Conservation (phyloP, 73 alveolate species). For the Blepharisma stoltei region DNA sequence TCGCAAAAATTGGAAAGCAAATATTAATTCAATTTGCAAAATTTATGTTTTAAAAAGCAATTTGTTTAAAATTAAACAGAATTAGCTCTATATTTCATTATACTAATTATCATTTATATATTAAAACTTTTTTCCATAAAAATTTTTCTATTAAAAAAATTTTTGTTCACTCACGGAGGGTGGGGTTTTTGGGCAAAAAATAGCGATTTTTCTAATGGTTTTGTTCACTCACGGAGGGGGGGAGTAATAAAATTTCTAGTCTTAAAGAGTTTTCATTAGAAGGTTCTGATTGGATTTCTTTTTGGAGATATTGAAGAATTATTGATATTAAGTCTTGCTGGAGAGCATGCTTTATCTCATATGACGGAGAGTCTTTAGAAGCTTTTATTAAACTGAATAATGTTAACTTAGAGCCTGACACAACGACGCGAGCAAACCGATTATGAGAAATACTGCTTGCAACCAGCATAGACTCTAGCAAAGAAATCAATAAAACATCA, state of each 20-base stretch:
- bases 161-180: no score
- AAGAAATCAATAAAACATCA: neutral
- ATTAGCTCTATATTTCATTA: no score
- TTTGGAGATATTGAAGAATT: neutral
- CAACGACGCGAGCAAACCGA: neutral
- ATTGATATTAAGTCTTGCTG: conserved; percentile 4
- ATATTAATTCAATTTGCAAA: no score
- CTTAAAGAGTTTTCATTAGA: neutral
- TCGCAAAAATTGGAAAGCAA: no score
- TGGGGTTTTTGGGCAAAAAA: no score
- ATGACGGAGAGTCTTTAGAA: neutral
- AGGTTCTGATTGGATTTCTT: neutral
- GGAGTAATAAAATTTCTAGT: neutral
- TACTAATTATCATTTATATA: no score
- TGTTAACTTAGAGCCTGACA: neutral
- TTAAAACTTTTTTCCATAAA: no score
- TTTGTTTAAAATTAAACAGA: no score
- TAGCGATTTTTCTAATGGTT: no score
- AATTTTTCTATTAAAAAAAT: no score
- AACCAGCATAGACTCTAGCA: neutral
- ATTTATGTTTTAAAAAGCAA: no score
- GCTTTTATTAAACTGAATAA: neutral
- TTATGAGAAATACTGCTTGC: neutral
- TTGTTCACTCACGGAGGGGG: no score
- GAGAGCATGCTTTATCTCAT: neutral